Percentiles rank a stretch among this genome's conserved stretches.
phyloP scores from a whole-genome alignment of 805 yeast genomes.

The Starmerella etchellsii region DNA sequence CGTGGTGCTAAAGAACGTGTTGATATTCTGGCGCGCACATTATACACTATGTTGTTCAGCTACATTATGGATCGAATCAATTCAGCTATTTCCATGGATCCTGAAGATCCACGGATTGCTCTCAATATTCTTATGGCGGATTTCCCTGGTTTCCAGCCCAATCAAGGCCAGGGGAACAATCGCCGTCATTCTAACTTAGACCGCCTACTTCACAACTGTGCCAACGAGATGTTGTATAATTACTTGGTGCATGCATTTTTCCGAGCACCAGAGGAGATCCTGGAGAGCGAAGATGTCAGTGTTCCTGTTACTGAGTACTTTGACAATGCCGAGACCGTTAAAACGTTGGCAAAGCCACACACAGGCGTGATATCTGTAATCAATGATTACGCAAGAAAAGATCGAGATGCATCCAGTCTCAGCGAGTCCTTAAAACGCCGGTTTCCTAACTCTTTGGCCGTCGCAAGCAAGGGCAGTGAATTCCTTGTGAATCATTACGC shows the following conservation, averaged over 20 bases:
- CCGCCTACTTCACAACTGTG: constrained; percentile 31
- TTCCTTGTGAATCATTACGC: constrained; percentile 46
- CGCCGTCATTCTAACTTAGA: constrained; percentile 27
- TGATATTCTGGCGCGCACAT: constrained; percentile 32
- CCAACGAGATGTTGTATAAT: constrained; percentile 32
- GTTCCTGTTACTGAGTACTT: constrained; percentile 44
- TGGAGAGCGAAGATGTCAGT: constrained; percentile 32
- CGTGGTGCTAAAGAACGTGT: constrained; percentile 32
- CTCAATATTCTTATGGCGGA: constrained; percentile 29
- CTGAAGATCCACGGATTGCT: constrained; percentile 21
- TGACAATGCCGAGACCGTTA: constrained; percentile 44
- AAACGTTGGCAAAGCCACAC: constrained; percentile 36
- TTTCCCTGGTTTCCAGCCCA: constrained; percentile 32
- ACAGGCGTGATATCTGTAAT: constrained; percentile 29
- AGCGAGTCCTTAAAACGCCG: constrained; percentile 26
- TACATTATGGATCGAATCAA: constrained; percentile 32
- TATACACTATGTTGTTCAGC: constrained; percentile 30
- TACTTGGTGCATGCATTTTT: constrained; percentile 29
- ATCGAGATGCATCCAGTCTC: constrained; percentile 25
- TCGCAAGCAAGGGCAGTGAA: constrained; percentile 30
- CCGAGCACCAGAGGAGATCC: constrained; percentile 29
- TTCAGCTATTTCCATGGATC: constrained; percentile 24
- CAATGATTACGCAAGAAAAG: constrained; percentile 30
- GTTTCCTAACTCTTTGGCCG: constrained; percentile 24
- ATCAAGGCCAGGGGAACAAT: constrained; percentile 12